A percentile compares a stretch with the other conserved stretches of the same genome.
phyloP scores from a whole-genome alignment of 805 yeast species.

The Ogataea neopini region DNA sequence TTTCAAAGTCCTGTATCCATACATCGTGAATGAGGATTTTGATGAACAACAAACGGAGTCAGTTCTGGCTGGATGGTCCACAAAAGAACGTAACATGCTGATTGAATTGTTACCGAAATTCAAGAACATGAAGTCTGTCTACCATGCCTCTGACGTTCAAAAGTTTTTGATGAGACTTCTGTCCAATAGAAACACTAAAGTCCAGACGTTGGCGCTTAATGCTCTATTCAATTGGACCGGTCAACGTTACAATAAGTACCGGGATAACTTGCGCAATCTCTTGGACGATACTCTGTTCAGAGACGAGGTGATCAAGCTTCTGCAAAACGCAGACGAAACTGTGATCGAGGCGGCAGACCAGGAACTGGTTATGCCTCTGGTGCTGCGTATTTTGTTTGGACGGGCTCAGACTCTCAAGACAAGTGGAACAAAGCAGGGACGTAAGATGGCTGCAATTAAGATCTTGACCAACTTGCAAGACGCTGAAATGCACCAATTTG shows the following conservation, averaged over 20 bases:
- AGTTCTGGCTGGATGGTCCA: conserved; percentile 30
- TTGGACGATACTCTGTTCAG: conserved; percentile 82
- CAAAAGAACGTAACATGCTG: conserved; percentile 54
- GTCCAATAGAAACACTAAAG: conserved; percentile 57
- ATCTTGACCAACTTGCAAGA: conserved; percentile 58
- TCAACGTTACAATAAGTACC: conserved; percentile 60
- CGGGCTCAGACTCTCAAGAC: conserved; percentile 70
- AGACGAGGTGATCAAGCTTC: conserved; percentile 75
- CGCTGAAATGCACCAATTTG: conserved; percentile 55
- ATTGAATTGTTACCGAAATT: conserved; percentile 65
- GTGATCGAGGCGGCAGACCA: conserved; percentile 64
- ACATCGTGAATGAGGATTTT: conserved; percentile 44
- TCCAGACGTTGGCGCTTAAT: conserved; percentile 73
- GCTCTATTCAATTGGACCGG: conserved; percentile 67
- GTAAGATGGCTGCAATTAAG: conserved; percentile 69
- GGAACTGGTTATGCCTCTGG: conserved; percentile 61
- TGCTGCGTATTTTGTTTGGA: conserved; percentile 81
- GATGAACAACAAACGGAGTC: conserved; percentile 33
- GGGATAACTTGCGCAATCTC: conserved; percentile 69
- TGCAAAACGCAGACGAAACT: conserved; percentile 51
- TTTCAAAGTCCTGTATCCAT: conserved; percentile 56
- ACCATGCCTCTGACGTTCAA: conserved; percentile 54
- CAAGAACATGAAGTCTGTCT: conserved; percentile 57
- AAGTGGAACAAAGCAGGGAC: conserved; percentile 70
- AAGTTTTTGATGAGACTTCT: conserved; percentile 55